Evolutionary conservation across 805 yeast species (phyloP).

Genomic region (Teunomyces pallodes): DNA sequence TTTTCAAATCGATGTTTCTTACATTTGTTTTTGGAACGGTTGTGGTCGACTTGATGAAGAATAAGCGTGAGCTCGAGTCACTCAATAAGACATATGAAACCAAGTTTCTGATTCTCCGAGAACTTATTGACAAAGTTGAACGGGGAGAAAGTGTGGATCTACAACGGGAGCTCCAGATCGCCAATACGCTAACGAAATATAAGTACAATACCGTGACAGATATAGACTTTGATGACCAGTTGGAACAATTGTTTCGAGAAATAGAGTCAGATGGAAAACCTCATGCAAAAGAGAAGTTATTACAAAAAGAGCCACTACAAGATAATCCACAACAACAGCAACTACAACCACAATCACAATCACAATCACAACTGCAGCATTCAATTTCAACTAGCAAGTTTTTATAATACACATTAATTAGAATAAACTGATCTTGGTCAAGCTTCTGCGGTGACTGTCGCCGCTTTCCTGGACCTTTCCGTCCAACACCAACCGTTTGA

Average conservation of each 20-base stretch:
- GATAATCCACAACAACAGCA: constrained; percentile 4
- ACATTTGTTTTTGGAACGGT: constrained; percentile 43
- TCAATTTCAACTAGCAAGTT: constrained; percentile 10
- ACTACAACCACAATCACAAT: not conserved
- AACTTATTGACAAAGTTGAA: constrained; percentile 26
- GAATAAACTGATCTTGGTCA: constrained; percentile 29
- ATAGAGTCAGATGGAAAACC: constrained; percentile 15
- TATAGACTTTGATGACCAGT: constrained; percentile 38
- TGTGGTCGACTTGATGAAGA: constrained; percentile 47
- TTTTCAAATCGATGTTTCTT: constrained; percentile 36
- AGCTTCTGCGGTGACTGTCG: constrained; percentile 65
- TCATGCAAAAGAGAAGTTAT: too few relatives aligned
- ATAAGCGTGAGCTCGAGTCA: constrained; percentile 42
- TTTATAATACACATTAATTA: constrained; percentile 4
- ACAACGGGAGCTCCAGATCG: constrained; percentile 36
- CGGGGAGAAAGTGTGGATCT: constrained; percentile 41
- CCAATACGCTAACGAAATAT: constrained; percentile 42
- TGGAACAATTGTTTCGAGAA: constrained; percentile 33
- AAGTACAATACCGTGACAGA: constrained; percentile 32
- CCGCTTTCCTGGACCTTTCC: constrained; percentile 68
- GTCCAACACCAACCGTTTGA: constrained; percentile 68
- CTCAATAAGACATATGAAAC: constrained; percentile 38
- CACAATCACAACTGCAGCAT: not conserved
- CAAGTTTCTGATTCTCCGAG: constrained; percentile 32
- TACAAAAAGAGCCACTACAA: not conserved